Evolutionary conservation across 345 rosid species (phyloP).

Genomic region (Heritiera littoralis): DNA sequence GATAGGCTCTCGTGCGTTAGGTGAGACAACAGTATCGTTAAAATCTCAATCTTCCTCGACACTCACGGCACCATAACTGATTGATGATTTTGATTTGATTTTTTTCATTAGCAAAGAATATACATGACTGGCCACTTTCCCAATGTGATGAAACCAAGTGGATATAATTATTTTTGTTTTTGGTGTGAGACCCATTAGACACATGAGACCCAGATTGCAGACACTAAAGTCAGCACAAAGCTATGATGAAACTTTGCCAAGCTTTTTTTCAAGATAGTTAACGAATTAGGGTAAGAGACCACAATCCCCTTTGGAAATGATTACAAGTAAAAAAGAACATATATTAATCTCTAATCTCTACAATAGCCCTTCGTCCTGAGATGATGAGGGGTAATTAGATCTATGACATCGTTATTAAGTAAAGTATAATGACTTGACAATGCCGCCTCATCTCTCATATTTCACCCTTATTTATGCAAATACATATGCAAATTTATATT

Average conservation of each 20-base stretch:
- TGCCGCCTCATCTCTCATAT: conserved; percentile 7
- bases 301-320: conserved; percentile 25
- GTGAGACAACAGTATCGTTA: conserved; percentile 27
- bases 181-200: conserved; percentile 4
- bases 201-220: conserved; percentile 24
- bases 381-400: neutral
- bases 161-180: conserved; percentile 27
- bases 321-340: conserved; percentile 28
- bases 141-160: conserved; percentile 34
- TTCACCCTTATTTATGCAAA: conserved; percentile 21
- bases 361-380: neutral
- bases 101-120: neutral
- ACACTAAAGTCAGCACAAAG: conserved; percentile 45
- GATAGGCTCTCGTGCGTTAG: conserved; percentile 36
- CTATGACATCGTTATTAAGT: conserved; percentile 17
- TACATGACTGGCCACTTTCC: conserved; percentile 28
- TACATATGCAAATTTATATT: conserved; percentile 9
- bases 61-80: conserved; percentile 30
- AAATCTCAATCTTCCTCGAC: conserved; percentile 20
- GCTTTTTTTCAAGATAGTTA: conserved; percentile 39
- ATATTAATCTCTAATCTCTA: conserved; percentile 7
- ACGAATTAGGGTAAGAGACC: conserved; percentile 38
- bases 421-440: conserved; percentile 7
- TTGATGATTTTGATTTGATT: conserved; percentile 15
- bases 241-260: conserved; percentile 42